A percentile compares a stretch with the other conserved stretches of the same genome.
phyloP scores from a whole-genome alignment of 1,284 basidiomycete genomes.

The Puccinia polysora region DNA sequence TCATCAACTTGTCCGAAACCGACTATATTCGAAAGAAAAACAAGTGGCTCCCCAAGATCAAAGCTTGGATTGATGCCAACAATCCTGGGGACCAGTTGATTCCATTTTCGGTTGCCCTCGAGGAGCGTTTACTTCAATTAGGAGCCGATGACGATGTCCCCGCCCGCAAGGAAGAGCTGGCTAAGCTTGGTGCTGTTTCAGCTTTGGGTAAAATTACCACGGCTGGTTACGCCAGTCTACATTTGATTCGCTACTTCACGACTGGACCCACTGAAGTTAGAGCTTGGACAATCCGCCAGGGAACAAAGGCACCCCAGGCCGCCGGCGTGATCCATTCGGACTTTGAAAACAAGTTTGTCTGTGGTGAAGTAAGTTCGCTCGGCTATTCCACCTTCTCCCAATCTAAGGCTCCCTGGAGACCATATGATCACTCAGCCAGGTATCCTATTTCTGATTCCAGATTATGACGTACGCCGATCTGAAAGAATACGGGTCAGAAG shows the following conservation, averaged over 20 bases:
- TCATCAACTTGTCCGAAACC: slow-evolving; percentile 92
- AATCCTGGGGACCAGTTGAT: slow-evolving; percentile 94
- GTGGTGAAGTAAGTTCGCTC: slow-evolving; percentile 64
- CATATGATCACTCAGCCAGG: not conserved
- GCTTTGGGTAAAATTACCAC: slow-evolving; percentile 86
- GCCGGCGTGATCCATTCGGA: slow-evolving; percentile 98
- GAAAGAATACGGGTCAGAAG: slow-evolving; percentile 83
- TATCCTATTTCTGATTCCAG: not conserved
- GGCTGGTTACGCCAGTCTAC: slow-evolving; percentile 77
- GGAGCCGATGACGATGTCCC: slow-evolving; percentile 48
- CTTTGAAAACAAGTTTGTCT: slow-evolving; percentile 98
- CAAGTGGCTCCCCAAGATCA: slow-evolving; percentile 98
- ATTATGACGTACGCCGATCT: slow-evolving; percentile 92
- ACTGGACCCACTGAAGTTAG: slow-evolving; percentile 87
- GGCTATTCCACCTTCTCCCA: not conserved
- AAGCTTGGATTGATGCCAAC: slow-evolving; percentile 94
- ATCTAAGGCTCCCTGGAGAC: not conserved
- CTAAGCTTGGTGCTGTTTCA: slow-evolving; percentile 66
- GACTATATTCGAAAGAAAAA: slow-evolving; percentile 98
- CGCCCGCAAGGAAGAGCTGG: slow-evolving; percentile 67
- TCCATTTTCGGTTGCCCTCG: slow-evolving; percentile 93
- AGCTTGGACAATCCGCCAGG: slow-evolving; percentile 93
- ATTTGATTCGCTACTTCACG: slow-evolving; percentile 85
- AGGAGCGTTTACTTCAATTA: slow-evolving; percentile 77
- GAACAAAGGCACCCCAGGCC: slow-evolving; percentile 90